Percentiles rank a stretch among this genome's conserved stretches.
Evolutionary conservation across 805 yeast species (phyloP).

Genomic region (Millerago galiae): DNA sequence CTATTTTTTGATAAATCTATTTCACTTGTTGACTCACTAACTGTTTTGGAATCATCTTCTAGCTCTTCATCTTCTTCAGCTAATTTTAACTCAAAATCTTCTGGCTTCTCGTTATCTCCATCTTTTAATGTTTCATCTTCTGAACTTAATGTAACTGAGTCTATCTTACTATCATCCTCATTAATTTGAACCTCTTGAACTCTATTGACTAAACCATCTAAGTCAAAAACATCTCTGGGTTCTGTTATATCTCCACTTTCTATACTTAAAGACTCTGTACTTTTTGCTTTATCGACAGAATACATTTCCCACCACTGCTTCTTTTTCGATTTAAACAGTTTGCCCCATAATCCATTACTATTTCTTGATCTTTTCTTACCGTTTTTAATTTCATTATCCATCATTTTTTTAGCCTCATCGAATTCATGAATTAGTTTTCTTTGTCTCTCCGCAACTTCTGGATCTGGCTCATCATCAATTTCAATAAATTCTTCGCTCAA

Average conservation of each 20-base stretch:
- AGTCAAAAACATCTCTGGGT: slow-evolving; percentile 14
- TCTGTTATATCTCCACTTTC: neutral
- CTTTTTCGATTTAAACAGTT: slow-evolving; percentile 46
- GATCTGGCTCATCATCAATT: slow-evolving; percentile 86
- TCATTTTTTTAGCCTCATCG: slow-evolving; percentile 71
- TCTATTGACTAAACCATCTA: slow-evolving; percentile 14
- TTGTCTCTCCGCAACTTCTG: slow-evolving; percentile 78
- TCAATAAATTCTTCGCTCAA: slow-evolving; percentile 88
- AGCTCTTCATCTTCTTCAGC: slow-evolving; percentile 5
- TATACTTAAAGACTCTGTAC: slow-evolving; percentile 9
- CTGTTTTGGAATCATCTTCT: neutral
- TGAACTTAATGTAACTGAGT: neutral
- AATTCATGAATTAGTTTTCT: slow-evolving; percentile 77
- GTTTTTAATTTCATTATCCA: slow-evolving; percentile 38
- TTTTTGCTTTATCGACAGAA: slow-evolving; percentile 19
- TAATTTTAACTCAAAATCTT: neutral
- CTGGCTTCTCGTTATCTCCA: neutral
- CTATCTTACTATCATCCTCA: neutral
- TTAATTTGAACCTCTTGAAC: slow-evolving; percentile 6
- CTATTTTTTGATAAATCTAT: neutral
- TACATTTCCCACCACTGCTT: slow-evolving; percentile 49
- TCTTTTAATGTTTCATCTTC: neutral
- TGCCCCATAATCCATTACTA: slow-evolving; percentile 29
- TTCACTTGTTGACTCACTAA: neutral
- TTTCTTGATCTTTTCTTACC: slow-evolving; percentile 24